phyloP scores from a whole-genome alignment of 2,329 filamentous ascomycete genomes.

The Amauroascus niger region DNA sequence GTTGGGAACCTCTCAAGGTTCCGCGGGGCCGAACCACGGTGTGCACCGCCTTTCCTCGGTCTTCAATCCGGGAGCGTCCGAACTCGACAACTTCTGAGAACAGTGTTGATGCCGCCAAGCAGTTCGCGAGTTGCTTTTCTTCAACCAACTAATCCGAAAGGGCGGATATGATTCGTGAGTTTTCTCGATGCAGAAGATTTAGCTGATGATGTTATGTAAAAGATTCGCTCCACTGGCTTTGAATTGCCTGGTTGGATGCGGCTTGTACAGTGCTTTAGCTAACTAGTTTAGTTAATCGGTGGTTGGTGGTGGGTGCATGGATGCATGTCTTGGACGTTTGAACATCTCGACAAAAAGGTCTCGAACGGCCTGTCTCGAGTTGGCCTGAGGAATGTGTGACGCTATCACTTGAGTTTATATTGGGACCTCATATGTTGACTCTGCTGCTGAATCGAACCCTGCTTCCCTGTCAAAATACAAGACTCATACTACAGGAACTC shows the following conservation, averaged over 20 bases:
- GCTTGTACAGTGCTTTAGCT: too few relatives aligned
- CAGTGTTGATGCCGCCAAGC: not conserved
- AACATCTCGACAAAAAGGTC: not conserved
- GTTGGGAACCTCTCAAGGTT: not conserved
- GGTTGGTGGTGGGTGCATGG: not conserved
- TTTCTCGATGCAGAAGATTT: not conserved
- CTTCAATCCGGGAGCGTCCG: not conserved
- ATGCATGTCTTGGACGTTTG: not conserved
- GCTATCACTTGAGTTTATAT: not conserved
- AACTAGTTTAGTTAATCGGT: too few relatives aligned
- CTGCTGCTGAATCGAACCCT: not conserved
- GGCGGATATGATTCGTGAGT: not conserved
- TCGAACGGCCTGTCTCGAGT: not conserved
- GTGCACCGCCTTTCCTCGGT: not conserved
- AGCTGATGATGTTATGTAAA: not conserved
- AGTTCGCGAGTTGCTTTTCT: too few relatives aligned
- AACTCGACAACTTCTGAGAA: too few relatives aligned
- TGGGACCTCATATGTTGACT: not conserved
- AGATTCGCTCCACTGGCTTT: too few relatives aligned
- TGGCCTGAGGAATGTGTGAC: constrained; percentile 3
- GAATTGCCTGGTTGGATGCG: too few relatives aligned
- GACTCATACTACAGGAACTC: too few relatives aligned
- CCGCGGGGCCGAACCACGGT: not conserved
- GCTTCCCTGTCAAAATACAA: not conserved
- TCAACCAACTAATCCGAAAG: too few relatives aligned